A percentile compares a stretch with the other conserved stretches of the same genome.
Conservation (phyloP, 2,329 filamentous ascomycete genomes). For the Phyllosticta citriasiana region DNA sequence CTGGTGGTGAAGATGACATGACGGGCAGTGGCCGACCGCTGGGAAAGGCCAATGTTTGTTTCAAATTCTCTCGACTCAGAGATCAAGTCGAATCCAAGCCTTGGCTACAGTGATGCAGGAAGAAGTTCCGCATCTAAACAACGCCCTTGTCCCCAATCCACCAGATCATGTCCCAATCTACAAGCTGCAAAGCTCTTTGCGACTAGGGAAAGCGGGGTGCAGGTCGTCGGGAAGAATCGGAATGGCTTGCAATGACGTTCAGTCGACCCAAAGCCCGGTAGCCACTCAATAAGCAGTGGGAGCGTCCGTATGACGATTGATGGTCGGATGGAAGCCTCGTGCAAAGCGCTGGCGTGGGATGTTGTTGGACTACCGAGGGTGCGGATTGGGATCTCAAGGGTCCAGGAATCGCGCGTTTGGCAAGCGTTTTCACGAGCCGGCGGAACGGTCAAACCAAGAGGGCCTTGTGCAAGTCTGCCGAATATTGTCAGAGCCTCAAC, state of each 20-base stretch:
- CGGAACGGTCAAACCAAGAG: neutral
- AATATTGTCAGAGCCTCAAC: slow-evolving; percentile 2
- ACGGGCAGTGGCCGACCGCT: slow-evolving; percentile 3
- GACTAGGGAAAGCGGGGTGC: slow-evolving; percentile 2
- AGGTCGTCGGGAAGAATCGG: slow-evolving; percentile 5
- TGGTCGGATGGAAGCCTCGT: neutral
- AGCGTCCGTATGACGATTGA: neutral
- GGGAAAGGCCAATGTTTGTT: neutral
- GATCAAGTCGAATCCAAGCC: neutral
- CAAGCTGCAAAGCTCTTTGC: slow-evolving; percentile 6
- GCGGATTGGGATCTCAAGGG: neutral
- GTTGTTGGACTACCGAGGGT: neutral
- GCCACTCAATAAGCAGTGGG: neutral
- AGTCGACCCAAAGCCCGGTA: neutral
- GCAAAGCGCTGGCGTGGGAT: neutral
- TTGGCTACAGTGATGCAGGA: neutral
- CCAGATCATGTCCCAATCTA: slow-evolving; percentile 9
- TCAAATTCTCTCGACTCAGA: neutral
- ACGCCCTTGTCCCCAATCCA: slow-evolving; percentile 9
- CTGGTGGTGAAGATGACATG: slow-evolving; percentile 23
- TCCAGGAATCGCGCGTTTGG: neutral
- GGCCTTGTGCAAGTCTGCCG: neutral
- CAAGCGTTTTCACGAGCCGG: neutral
- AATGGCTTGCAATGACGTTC: neutral
- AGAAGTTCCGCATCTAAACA: neutral